Evolutionary conservation across 2,329 filamentous ascomycete genomes (phyloP).

Genomic region (Graphilbum sp.): DNA sequence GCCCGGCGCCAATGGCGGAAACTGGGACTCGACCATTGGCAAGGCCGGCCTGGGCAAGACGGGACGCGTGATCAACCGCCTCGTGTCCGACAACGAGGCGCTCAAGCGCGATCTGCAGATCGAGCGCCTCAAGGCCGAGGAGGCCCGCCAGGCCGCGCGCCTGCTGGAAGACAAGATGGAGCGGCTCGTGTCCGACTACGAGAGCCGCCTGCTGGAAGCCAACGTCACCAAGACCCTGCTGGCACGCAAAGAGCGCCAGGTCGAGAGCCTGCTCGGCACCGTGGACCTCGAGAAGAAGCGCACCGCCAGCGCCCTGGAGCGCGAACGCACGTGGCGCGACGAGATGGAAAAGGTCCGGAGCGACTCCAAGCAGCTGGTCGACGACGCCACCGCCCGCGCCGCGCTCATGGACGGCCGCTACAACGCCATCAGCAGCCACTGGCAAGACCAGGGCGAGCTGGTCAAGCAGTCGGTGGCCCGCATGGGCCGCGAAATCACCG

Average conservation of each 20-base stretch:
- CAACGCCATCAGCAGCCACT: constrained; percentile 48
- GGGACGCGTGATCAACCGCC: constrained; percentile 62
- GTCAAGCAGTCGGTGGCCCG: constrained; percentile 34
- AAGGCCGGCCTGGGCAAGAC: constrained; percentile 59
- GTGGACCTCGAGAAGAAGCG: constrained; percentile 49
- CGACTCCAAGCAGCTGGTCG: constrained; percentile 45
- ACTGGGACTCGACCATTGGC: constrained; percentile 49
- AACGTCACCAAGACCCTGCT: constrained; percentile 56
- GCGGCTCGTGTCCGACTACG: constrained; percentile 49
- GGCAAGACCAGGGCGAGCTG: constrained; percentile 49
- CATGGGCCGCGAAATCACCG: constrained; percentile 36
- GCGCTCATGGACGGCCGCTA: constrained; percentile 55
- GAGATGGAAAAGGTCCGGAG: constrained; percentile 45
- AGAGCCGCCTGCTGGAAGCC: constrained; percentile 51
- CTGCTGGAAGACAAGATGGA: constrained; percentile 59
- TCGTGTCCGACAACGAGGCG: constrained; percentile 66
- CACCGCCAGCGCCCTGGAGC: constrained; percentile 39
- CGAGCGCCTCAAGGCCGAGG: constrained; percentile 48
- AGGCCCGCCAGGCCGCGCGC: constrained; percentile 51
- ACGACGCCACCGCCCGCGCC: constrained; percentile 47
- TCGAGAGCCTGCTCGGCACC: constrained; percentile 48
- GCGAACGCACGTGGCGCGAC: constrained; percentile 44
- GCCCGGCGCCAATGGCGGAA: constrained; percentile 18
- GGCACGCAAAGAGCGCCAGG: constrained; percentile 56
- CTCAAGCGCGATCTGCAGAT: constrained; percentile 58